Conservation (phyloP, 2,329 filamentous ascomycete genomes). For the Xylariaceae sp. region DNA sequence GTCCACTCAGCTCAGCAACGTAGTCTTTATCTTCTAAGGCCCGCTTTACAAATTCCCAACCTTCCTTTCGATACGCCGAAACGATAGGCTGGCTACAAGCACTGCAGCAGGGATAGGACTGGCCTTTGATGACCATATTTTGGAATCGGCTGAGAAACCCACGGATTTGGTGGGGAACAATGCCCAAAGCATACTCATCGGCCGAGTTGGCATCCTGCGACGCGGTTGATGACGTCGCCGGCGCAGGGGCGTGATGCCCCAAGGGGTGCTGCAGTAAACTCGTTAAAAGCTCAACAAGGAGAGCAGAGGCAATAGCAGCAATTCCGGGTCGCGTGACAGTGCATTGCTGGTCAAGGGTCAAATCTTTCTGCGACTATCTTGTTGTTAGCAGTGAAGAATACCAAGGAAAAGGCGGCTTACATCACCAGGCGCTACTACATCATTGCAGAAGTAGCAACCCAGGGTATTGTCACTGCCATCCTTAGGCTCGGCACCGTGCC, state of each 20-base stretch:
- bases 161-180: constrained; percentile 76
- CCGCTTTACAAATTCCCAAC: constrained; percentile 73
- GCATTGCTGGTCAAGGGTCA: constrained; percentile 95
- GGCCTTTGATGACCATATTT: constrained; percentile 67
- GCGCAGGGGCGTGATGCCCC: constrained; percentile 58
- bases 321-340: constrained; percentile 93
- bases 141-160: constrained; percentile 72
- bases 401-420: constrained; percentile 49
- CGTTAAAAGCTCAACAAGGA: constrained; percentile 84
- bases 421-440: constrained; percentile 90
- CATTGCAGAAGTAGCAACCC: constrained; percentile 98
- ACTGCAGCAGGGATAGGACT: constrained; percentile 75
- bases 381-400: constrained; percentile 23
- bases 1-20: constrained; percentile 62
- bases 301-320: constrained; percentile 84
- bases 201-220: constrained; percentile 47
- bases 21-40: constrained; percentile 73
- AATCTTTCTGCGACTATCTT: constrained; percentile 81
- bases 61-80: constrained; percentile 60
- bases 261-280: constrained; percentile 84
- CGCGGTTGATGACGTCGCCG: constrained; percentile 38
- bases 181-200: constrained; percentile 57
- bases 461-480: constrained; percentile 61
- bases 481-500: constrained; percentile 69
- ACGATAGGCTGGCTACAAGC: constrained; percentile 71